These are phyloP conservation scores for Cladophialophora chaetospira DNA, from an alignment of 2,329 filamentous ascomycete genomes.

Conservation along the genomic window DNA sequence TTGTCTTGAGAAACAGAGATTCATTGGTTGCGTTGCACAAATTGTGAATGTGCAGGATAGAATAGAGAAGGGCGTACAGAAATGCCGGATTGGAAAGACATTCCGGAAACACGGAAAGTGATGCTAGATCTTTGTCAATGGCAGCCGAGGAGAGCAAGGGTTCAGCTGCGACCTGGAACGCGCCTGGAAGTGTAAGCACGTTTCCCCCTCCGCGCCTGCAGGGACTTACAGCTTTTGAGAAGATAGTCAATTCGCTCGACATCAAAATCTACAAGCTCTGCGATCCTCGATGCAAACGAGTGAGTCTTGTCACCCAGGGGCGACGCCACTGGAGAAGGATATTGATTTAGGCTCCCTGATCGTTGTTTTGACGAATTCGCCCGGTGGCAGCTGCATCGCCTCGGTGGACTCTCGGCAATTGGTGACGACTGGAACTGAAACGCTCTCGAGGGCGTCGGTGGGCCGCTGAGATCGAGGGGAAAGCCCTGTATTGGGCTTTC, in stretches of 20 bases:
- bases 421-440: conserved; percentile 6
- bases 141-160: conserved; percentile 3
- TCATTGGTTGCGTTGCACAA: conserved; percentile 5
- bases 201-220: neutral
- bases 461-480: neutral
- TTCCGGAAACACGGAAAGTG: conserved; percentile 16
- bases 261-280: conserved; percentile 6
- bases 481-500: neutral
- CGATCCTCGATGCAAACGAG: conserved; percentile 6
- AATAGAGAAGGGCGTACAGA: conserved; percentile 15
- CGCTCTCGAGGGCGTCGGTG: neutral
- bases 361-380: neutral
- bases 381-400: neutral
- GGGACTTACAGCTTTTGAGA: conserved; percentile 13
- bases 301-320: neutral
- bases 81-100: conserved; percentile 12
- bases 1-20: conserved; percentile 13
- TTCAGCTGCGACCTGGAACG: conserved; percentile 13
- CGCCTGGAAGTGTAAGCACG: neutral
- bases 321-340: neutral
- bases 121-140: neutral
- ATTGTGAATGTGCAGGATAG: conserved; percentile 13
- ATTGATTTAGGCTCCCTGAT: neutral
- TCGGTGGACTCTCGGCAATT: neutral
- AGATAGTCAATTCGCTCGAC: conserved; percentile 5